Evolutionary conservation across 148 eudicot genomes (phyloP).

Genomic region (Cornus controversa): DNA sequence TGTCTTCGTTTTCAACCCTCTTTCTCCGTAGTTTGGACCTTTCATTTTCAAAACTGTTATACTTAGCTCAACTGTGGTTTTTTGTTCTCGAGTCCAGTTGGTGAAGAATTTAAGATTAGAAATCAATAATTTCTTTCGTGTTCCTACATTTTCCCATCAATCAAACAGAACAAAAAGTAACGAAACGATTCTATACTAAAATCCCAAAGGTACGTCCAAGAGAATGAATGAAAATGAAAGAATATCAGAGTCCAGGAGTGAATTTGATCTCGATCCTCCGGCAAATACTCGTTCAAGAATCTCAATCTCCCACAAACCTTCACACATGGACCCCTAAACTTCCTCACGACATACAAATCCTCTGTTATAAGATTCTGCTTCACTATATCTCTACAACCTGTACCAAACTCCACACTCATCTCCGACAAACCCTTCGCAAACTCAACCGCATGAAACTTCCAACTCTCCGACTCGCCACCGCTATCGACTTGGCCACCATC

Average conservation of each 20-base stretch:
- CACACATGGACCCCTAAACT: conserved; percentile 36
- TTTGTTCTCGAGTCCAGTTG: neutral
- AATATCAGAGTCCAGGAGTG: conserved; percentile 58
- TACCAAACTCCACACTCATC: conserved; percentile 61
- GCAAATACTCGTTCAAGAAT: conserved; percentile 63
- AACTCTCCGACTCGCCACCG: conserved; percentile 15
- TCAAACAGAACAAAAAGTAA: neutral
- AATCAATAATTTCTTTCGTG: neutral
- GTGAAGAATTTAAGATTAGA: neutral
- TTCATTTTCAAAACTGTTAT: too few species aligned
- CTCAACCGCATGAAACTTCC: conserved; percentile 51
- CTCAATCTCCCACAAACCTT: conserved; percentile 27
- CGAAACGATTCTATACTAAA: neutral
- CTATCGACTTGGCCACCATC: too few species aligned
- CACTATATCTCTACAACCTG: conserved; percentile 58
- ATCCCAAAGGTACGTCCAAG: conserved; percentile 35
- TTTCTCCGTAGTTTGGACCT: too few species aligned
- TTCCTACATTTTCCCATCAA: neutral
- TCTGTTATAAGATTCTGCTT: conserved; percentile 53
- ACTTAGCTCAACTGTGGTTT: too few species aligned
- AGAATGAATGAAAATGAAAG: conserved; percentile 39
- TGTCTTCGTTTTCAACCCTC: too few species aligned
- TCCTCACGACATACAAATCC: conserved; percentile 46
- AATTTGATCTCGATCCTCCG: conserved; percentile 72
- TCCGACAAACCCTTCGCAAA: conserved; percentile 62